Conservation (phyloP, 768 basidiomycete genomes). For the Lactifluus volemus region DNA sequence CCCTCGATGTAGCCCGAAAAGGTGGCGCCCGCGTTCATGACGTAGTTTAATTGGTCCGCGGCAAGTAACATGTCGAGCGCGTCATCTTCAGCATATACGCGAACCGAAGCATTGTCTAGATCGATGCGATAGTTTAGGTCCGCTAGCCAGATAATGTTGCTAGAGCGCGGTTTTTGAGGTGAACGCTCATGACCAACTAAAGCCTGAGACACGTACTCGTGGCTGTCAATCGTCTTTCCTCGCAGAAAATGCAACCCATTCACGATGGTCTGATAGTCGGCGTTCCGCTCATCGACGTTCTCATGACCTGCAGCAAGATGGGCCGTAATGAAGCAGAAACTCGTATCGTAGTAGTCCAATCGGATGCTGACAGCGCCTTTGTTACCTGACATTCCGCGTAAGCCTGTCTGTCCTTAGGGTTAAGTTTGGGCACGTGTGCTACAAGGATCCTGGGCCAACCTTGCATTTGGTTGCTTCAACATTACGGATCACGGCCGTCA, state of each 20-base stretch:
- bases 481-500: conserved; percentile 75
- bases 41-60: conserved; percentile 80
- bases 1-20: conserved; percentile 87
- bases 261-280: conserved; percentile 84
- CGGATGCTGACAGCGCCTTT: conserved; percentile 96
- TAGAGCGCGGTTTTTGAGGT: conserved; percentile 26
- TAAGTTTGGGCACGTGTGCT: background rate
- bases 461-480: conserved; percentile 92
- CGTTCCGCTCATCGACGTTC: conserved; percentile 84
- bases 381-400: conserved; percentile 92
- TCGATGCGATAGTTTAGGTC: conserved; percentile 95
- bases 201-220: conserved; percentile 59
- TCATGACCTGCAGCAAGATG: conserved; percentile 94
- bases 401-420: conserved; percentile 50
- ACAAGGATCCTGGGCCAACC: conserved; percentile 32
- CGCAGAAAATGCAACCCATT: conserved; percentile 79
- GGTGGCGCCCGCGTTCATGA: conserved; percentile 61
- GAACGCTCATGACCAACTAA: background rate
- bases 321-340: conserved; percentile 91
- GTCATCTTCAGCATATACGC: conserved; percentile 52
- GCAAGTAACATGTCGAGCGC: conserved; percentile 68
- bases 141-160: conserved; percentile 88
- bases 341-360: conserved; percentile 83
- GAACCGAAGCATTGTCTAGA: conserved; percentile 72
- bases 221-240: conserved; percentile 81